Base-by-base conservation (phyloP, 495 filamentous ascomycete genomes). In the Apodospora peruviana region DNA sequence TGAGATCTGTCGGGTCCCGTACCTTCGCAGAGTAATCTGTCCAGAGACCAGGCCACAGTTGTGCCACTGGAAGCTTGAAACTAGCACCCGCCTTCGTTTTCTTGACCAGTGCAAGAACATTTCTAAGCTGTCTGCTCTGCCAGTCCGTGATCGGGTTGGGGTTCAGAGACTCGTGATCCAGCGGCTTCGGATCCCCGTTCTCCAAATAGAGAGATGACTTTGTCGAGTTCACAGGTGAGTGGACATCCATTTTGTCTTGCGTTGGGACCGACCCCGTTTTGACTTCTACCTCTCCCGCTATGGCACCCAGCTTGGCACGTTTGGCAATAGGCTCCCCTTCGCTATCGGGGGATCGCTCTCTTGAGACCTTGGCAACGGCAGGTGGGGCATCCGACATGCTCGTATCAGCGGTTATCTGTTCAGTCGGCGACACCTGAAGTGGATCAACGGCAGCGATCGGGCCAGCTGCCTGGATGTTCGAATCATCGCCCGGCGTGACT, bases 281-380 rank as follows among this genome's bases (percentile, higher is more conserved):
- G 24, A 63, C 63, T 17, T 61, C 51, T 2, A 59, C 48, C 32
- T 63, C 52, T 11, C 68, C 65, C 14, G 52, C 58, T 0, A 51
- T 38, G 14, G 45, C 32, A 5, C 57, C 64, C 2, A 62, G 52
- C 66, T 85, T 90, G 29, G 86, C 75, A 21, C 88, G 80, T 67
- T 95, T 95, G 7, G 87, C 76, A 17, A 81, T 81, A 17, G 84
- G 87, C 52, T 86, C 87, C n/a, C 88, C 84, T 29, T 74, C 75
- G 27, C 69, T 73, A 47, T 90, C 80, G 27, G 80, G 83, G 14
- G 91, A 87, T 0, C 89, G 83, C 51, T 87, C 85, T 8, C 87
- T 77, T 0, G 81, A 71, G 2, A 83, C 40, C 62, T 89, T 90
- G 2, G 67, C 62, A 0, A 68, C 52, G 0, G 62, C 43, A 21